phyloP scores from a whole-genome alignment of 2,329 filamentous ascomycete genomes.

The Zasmidium angulare region DNA sequence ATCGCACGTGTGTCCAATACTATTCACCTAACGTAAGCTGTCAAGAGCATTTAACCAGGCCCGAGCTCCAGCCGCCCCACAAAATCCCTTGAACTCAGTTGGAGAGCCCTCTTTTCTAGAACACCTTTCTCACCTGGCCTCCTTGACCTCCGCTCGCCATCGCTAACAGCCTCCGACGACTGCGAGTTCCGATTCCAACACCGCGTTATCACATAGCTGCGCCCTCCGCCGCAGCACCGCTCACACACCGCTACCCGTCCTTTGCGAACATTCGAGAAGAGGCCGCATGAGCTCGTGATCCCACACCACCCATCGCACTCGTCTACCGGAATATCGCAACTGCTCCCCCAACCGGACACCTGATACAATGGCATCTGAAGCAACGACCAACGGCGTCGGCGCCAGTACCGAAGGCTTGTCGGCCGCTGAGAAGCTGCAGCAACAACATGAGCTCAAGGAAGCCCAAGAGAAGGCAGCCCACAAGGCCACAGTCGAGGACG shows the following conservation, averaged over 20 bases:
- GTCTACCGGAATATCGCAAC: conserved; percentile 16
- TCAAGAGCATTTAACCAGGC: too few species aligned
- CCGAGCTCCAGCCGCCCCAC: too few species aligned
- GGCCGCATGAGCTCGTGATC: conserved; percentile 17
- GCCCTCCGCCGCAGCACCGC: background rate
- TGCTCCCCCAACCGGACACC: conserved; percentile 18
- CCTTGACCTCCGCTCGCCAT: background rate
- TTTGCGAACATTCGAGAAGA: conserved; percentile 11
- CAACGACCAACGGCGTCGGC: conserved; percentile 21
- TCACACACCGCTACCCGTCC: conserved; percentile 1
- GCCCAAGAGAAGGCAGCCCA: conserved; percentile 53
- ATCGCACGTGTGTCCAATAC: too few species aligned
- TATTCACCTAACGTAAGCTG: too few species aligned
- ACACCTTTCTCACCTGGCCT: background rate
- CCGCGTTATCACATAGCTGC: background rate
- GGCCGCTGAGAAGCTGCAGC: conserved; percentile 54
- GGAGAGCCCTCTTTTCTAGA: background rate
- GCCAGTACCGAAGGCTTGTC: conserved; percentile 38
- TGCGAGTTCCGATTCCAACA: background rate
- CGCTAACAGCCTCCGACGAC: background rate
- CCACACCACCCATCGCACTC: conserved; percentile 2
- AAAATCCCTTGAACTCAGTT: too few species aligned
- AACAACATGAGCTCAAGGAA: conserved; percentile 46
- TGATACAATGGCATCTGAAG: conserved; percentile 28
- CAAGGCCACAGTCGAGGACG: conserved; percentile 73